Base-by-base conservation (phyloP, 176 grass and related monocot genomes). In the Tillandsia fasciculata region DNA sequence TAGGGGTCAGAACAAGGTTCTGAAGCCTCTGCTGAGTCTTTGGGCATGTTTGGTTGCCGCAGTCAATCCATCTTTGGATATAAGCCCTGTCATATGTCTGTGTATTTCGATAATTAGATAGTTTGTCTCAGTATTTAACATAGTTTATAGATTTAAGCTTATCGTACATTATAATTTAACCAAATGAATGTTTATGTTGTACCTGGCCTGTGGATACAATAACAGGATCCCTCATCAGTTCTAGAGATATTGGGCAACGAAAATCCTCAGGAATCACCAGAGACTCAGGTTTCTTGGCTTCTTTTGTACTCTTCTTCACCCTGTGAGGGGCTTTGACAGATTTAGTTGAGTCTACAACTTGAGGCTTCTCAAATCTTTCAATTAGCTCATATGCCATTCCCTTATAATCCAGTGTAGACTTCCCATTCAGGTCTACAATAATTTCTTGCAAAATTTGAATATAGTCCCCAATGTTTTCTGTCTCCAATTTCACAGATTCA, bases 151-250 rank as follows among this genome's bases (percentile, higher is more conserved):
- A 61, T 61, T 18, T 61, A 15, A 61, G 56, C 22, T 18, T 15
- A 61, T 18, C 22, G 18, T 61, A 3, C 33, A 23, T 61, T 18
- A 61, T 20, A 18, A n/a, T 18, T 42, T 42, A 42, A 42, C 4
- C 33, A 42, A 42, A 42, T 15, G 2, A 29, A 6, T 10, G 71
- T 24, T 67, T 42, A 54, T 74, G 65, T 29, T 64, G 77, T 76
- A 99, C 94, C 94, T 99, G 94, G 64, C 89, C 94, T 14, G 94
- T 99, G 65, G 94, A 92, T 48, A 99, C 94, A 79, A 99, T 99
- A 57, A 99, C 86, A 10, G 87, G 89, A 86, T 99, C 94, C 70
- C 84, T 84, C 84, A 93, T 90, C 66, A 99, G 66, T 72, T 99
- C 94, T 14, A 99, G 82, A 69, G 89, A 99, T 79, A 99, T 88